Conservation (phyloP, 176 grass and related monocot genomes). For the Phoenix dactylifera region DNA sequence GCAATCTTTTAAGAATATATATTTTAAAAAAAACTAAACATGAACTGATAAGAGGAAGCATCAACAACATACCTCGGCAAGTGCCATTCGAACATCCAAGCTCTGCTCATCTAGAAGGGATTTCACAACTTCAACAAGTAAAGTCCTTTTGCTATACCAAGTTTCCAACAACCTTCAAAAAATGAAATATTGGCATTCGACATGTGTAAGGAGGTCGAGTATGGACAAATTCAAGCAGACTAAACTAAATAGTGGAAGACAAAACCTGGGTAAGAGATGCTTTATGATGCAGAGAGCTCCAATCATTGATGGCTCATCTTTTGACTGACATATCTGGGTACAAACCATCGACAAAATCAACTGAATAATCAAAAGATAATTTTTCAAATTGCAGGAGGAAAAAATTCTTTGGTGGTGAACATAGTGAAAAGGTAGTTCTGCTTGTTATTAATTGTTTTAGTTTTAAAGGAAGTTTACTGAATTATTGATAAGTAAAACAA, state of each 20-base stretch:
- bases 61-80: constrained; percentile 51
- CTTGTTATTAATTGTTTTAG: too few relatives aligned
- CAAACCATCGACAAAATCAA: constrained; percentile 1
- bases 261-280: constrained; percentile 86
- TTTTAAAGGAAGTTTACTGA: too few relatives aligned
- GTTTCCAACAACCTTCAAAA: constrained; percentile 74
- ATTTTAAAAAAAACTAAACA: too few relatives aligned
- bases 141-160: constrained; percentile 73
- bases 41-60: neutral
- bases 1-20: too few relatives aligned
- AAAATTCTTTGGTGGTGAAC: too few relatives aligned
- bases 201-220: neutral
- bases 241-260: neutral
- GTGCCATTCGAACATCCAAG: constrained; percentile 68
- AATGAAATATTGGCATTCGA: constrained; percentile 9
- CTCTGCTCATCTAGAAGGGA: constrained; percentile 72
- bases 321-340: constrained; percentile 87
- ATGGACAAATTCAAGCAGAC: too few relatives aligned
- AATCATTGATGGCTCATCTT: constrained; percentile 82
- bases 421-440: too few relatives aligned
- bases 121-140: constrained; percentile 82
- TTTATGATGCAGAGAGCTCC: constrained; percentile 75
- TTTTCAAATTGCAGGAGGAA: too few relatives aligned
- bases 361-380: neutral
- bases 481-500: too few relatives aligned